phyloP scores from a whole-genome alignment of 2,329 filamentous ascomycete species.

The Coniochaeta sp. region DNA sequence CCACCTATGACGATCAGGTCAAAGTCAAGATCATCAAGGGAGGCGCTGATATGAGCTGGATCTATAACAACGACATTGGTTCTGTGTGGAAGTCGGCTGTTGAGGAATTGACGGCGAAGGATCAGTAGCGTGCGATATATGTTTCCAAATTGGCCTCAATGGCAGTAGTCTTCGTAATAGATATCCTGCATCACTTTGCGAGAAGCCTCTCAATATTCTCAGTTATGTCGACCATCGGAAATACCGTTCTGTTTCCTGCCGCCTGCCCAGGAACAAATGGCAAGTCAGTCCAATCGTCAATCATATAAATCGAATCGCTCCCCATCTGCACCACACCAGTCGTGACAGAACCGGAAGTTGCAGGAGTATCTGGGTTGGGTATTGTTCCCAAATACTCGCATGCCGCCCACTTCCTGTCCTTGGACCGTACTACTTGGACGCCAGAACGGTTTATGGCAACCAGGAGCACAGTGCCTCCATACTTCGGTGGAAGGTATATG shows the following conservation, averaged over 20 bases:
- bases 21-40: conserved; percentile 10
- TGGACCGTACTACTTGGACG: conserved; percentile 27
- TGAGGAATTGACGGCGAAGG: too few relatives aligned
- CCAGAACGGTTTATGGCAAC: conserved; percentile 22
- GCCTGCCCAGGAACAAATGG: conserved; percentile 18
- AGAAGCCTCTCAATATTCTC: conserved; percentile 15
- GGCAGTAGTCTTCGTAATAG: too few relatives aligned
- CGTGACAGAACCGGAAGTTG: conserved; percentile 12
- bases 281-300: conserved; percentile 19
- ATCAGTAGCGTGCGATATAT: too few relatives aligned
- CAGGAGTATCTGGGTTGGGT: conserved; percentile 14
- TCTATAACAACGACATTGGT: conserved; percentile 12
- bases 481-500: conserved; percentile 24
- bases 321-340: conserved; percentile 19
- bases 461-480: conserved; percentile 25
- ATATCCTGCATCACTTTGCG: conserved; percentile 4
- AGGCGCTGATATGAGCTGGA: conserved; percentile 11
- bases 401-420: conserved; percentile 24
- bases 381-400: conserved; percentile 28
- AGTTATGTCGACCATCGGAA: conserved; percentile 23
- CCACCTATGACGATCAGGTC: conserved; percentile 7
- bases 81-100: not conserved
- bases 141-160: too few relatives aligned
- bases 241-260: conserved; percentile 20
- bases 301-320: conserved; percentile 15